These are phyloP conservation scores for Kwoniella dejecticola DNA, from an alignment of 768 basidiomycete genomes.

Conservation along the genomic window DNA sequence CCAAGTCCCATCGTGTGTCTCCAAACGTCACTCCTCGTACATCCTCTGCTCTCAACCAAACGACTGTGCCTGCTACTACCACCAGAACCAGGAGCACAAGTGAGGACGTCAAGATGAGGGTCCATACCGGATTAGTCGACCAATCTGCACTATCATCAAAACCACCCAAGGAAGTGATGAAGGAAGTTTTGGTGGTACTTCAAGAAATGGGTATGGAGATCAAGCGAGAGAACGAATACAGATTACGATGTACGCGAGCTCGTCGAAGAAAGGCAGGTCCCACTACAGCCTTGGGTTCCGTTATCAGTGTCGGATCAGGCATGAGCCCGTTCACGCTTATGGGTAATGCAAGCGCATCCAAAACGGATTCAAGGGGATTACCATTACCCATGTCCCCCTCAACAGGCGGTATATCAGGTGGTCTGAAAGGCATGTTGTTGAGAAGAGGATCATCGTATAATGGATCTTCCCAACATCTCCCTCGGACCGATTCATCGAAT, in stretches of 20 bases:
- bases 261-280: slow-evolving; percentile 65
- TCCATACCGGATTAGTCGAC: slow-evolving; percentile 91
- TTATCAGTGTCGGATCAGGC: slow-evolving; percentile 55
- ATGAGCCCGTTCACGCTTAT: slow-evolving; percentile 70
- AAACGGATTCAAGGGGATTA: slow-evolving; percentile 87
- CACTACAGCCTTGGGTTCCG: slow-evolving; percentile 58
- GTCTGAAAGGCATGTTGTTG: slow-evolving; percentile 82
- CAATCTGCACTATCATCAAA: slow-evolving; percentile 82
- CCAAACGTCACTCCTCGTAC: too few species aligned
- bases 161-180: slow-evolving; percentile 83
- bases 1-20: slow-evolving; percentile 34
- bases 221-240: slow-evolving; percentile 84
- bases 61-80: not conserved
- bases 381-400: slow-evolving; percentile 77
- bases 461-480: slow-evolving; percentile 52
- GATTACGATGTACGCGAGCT: slow-evolving; percentile 77
- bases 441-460: slow-evolving; percentile 86
- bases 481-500: slow-evolving; percentile 30
- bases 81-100: slow-evolving; percentile 6
- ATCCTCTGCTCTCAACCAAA: too few species aligned
- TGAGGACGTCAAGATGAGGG: slow-evolving; percentile 63
- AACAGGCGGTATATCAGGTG: slow-evolving; percentile 64
- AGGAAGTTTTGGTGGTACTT: slow-evolving; percentile 75
- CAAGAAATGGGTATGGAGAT: slow-evolving; percentile 88
- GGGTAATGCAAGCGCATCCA: slow-evolving; percentile 80